These are phyloP conservation scores for Crithidia brevicula DNA, from an alignment of 208 protist genomes.

Conservation along the genomic window DNA sequence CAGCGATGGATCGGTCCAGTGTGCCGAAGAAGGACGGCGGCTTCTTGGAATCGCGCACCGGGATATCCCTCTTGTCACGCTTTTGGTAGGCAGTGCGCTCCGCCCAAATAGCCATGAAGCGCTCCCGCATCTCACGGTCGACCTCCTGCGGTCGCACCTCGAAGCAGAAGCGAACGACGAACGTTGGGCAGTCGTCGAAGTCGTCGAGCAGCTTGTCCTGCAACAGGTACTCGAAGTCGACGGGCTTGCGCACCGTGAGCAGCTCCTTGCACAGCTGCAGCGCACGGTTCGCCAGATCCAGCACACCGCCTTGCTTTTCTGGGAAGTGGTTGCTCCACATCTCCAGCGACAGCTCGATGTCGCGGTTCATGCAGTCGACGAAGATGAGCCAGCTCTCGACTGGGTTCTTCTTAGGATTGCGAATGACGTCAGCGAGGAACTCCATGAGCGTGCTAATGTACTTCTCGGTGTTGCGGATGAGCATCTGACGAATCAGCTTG, in stretches of 20 bases:
- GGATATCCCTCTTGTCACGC: slow-evolving; percentile 73
- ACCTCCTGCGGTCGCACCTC: slow-evolving; percentile 66
- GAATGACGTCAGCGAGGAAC: slow-evolving; percentile 82
- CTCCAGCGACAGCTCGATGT: slow-evolving; percentile 53
- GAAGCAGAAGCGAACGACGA: slow-evolving; percentile 78
- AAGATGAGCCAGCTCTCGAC: slow-evolving; percentile 76
- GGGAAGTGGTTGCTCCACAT: slow-evolving; percentile 62
- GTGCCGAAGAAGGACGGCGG: slow-evolving; percentile 68
- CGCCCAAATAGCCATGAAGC: slow-evolving; percentile 72
- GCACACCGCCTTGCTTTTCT: slow-evolving; percentile 43
- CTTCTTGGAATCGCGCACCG: slow-evolving; percentile 65
- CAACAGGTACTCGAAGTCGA: slow-evolving; percentile 79
- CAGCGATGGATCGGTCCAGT: slow-evolving; percentile 69
- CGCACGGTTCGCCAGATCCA: slow-evolving; percentile 59
- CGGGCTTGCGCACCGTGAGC: slow-evolving; percentile 63
- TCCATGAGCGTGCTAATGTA: slow-evolving; percentile 80
- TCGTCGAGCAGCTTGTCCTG: slow-evolving; percentile 77
- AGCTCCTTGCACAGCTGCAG: slow-evolving; percentile 67
- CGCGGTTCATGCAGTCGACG: slow-evolving; percentile 68
- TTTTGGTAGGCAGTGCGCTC: slow-evolving; percentile 76
- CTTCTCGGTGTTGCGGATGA: slow-evolving; percentile 72
- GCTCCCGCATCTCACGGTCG: slow-evolving; percentile 54
- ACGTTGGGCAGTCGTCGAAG: slow-evolving; percentile 89
- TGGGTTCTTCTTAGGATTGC: slow-evolving; percentile 71
- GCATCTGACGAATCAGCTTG: slow-evolving; percentile 71